Evolutionary conservation across 2,329 filamentous ascomycete genomes (phyloP), one percentile per base, ranked within the genome.

Genomic region (Pseudogymnoascus sp.): DNA sequence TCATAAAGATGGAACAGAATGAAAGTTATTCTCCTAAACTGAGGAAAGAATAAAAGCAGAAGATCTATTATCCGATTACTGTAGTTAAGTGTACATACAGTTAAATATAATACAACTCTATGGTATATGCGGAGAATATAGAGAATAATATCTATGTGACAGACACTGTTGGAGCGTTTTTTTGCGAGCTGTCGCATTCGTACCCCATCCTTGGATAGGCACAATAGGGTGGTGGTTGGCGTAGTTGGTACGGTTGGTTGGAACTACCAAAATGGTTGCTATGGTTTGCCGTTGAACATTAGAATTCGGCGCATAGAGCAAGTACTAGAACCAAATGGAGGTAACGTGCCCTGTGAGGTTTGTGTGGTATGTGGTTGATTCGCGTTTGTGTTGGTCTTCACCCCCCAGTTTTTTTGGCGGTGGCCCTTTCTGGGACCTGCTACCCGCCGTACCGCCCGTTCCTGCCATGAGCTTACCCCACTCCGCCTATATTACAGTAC

Each of bases 391-490:
- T 55, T 55, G 45, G 45, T 9, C 45, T 55, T 12, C 29, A 27
- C 48, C 29, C 48, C 48, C 48, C 25, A 13, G n/a, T 31, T 55
- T 55, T 55, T 55, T 55, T 18, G 18, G 27, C 25, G n/a, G 48
- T 33, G 29, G 45, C 48, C 48, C 9, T 21, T 35, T 33, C 29
- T 55, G 29, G 48, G 48, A 55, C 29, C 48, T 55, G 48, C n/a
- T 55, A 55, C 48, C 48, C 48, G 48, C 48, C 48, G 48, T 33
- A 33, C 29, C 48, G 48, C 29, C 48, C 48, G 48, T 55, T 18
- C 48, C 48, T 55, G 48, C 29, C 48, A 55, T 33, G 48, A 55
- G 48, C 48, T 55, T 55, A 33, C 48, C 48, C 48, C 48, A 55
- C 45, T 33, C n/a, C 10, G n/a, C 31, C 27, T 31, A 31, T 21